phyloP scores from a whole-genome alignment of 2,329 filamentous ascomycete genomes.

The Didymella lethalis region DNA sequence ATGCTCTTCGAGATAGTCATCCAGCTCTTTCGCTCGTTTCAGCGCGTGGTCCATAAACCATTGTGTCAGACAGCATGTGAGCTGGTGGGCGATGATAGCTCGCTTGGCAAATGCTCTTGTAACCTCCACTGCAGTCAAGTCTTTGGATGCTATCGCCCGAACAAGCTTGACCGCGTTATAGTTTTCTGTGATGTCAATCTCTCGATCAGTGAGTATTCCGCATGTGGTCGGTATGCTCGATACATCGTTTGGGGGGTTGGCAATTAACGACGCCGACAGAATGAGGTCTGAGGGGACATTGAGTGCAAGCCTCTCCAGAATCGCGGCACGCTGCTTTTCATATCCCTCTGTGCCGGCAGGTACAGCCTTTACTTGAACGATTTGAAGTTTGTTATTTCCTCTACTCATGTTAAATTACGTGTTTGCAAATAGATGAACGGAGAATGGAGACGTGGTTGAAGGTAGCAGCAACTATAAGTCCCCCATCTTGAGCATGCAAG shows the following conservation, averaged over 20 bases:
- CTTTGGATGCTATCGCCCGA: neutral
- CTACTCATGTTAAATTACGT: neutral
- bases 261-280: neutral
- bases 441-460: neutral
- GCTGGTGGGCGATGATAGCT: neutral
- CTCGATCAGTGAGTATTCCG: neutral
- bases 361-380: neutral
- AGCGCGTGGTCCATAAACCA: neutral
- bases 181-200: neutral
- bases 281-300: neutral
- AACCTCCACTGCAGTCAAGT: neutral
- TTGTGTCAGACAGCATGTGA: neutral
- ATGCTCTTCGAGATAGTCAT: neutral
- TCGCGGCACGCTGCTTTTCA: neutral
- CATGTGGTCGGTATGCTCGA: neutral
- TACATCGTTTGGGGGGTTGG: neutral
- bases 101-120: neutral
- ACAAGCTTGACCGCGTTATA: neutral
- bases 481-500: neutral
- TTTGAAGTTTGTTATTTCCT: neutral
- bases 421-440: neutral
- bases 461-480: neutral
- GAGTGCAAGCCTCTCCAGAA: neutral
- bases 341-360: neutral
- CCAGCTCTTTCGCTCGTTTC: neutral